Conservation (phyloP, 305 asterid species). For the Fraxinus baroniana region DNA sequence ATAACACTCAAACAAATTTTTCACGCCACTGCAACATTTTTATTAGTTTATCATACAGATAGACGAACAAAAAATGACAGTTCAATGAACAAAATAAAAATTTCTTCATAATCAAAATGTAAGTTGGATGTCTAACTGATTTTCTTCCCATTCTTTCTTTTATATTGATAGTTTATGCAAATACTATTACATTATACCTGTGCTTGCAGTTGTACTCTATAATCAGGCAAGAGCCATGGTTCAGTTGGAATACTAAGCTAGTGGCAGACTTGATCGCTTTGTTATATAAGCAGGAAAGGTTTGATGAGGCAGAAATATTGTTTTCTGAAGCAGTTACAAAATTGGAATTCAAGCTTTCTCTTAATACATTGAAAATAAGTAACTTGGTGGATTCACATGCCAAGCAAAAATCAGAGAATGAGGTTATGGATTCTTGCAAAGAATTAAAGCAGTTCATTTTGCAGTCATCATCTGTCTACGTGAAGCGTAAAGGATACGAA, state of each 20-base stretch:
- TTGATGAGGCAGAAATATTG: conserved; percentile 51
- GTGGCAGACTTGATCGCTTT: conserved; percentile 69
- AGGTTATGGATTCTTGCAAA: conserved; percentile 41
- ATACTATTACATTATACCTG: background rate
- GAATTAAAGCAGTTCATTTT: conserved; percentile 34
- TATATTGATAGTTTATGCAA: background rate
- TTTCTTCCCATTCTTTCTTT: background rate
- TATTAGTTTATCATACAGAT: background rate
- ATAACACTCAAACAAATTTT: background rate
- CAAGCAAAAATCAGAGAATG: conserved; percentile 45
- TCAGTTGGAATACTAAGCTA: conserved; percentile 82
- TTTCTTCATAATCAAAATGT: background rate
- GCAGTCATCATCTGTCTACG: conserved; percentile 53
- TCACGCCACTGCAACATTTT: background rate
- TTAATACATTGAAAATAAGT: too few species aligned
- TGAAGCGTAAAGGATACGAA: conserved; percentile 57
- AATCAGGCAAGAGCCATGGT: conserved; percentile 73
- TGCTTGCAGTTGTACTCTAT: conserved; percentile 61
- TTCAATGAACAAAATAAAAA: background rate
- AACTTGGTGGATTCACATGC: conserved; percentile 55
- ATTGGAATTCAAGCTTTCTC: conserved; percentile 42
- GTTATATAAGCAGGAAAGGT: conserved; percentile 46
- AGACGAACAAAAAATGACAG: background rate
- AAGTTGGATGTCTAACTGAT: background rate
- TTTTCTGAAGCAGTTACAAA: conserved; percentile 44